Conservation (phyloP, 2,329 filamentous ascomycete species). For the Diaporthe caulivora region DNA sequence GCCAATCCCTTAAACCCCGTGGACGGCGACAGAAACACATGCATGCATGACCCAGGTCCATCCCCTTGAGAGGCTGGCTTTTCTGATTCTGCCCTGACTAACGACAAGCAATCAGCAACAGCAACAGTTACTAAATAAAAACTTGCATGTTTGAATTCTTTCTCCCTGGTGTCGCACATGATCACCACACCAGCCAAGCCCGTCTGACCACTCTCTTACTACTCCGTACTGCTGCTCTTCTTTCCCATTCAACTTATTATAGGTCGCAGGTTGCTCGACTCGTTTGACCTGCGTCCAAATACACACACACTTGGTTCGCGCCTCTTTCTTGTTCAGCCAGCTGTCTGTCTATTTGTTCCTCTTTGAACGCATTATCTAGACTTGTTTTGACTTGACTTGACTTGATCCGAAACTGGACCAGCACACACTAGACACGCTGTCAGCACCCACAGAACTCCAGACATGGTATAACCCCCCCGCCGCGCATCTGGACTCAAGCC, state of each 20-base stretch:
- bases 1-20: neutral
- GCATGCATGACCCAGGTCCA: no score
- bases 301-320: neutral
- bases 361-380: constrained; percentile 15
- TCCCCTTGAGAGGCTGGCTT: no score
- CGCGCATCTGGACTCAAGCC: constrained; percentile 22
- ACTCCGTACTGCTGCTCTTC: no score
- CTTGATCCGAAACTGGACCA: neutral
- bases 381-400: neutral
- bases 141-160: neutral
- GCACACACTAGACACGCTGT: neutral
- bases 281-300: neutral
- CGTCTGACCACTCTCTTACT: neutral
- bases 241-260: neutral
- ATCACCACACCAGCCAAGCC: no score
- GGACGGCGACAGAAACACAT: neutral
- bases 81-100: neutral
- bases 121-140: neutral
- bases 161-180: constrained; percentile 11
- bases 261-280: neutral
- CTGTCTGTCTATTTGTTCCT: neutral
- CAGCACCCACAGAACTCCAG: constrained; percentile 10
- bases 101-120: neutral
- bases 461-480: constrained; percentile 18
- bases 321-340: neutral